Evolutionary conservation across 805 yeast genomes (phyloP), one percentile per base, ranked within the genome.

Genomic region (Saccharomycopsis oosterbeekiorum): DNA sequence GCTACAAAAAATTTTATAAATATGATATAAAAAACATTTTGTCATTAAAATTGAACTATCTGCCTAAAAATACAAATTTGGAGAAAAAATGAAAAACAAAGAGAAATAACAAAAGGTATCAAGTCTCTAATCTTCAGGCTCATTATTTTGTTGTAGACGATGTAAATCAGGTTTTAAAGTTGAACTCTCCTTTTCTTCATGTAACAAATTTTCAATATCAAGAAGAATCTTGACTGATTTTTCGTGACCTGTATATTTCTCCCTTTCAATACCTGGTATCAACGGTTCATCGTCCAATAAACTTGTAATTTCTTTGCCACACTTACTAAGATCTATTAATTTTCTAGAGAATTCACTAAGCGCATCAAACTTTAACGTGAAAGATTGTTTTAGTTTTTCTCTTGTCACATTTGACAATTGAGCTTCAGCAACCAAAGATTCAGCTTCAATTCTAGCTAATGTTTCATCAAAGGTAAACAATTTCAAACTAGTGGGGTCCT

Each of bases 211-310:
- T 81, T 93, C 99, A 68, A 96, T 94, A 75, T 93, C 98, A 74
- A 91, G 88, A 72, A 94, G 91, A 78, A 94, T 90, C 81, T 94
- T 98, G 82, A 91, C 92, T 65, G 97, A 88, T 63, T 97, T 97
- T 75, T 93, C 97, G 76, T 91, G 93, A 68, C 98, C 98, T 73
- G 94, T 98, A 77, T 94, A 93, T 64, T 97, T 93, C 57, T 97
- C 93, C 81, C 98, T 90, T 67, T 97, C 86, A 82, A 93, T 98
- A 80, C 99, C 99, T 66, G 99, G 99, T 68, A 97, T 93, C 67
- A 94, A 97, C 66, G 98, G 96, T 67, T 94, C 78, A 77, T 93
- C 98, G 75, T 93, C 98, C 74, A 93, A 83, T 72, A 93, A 84
- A 81, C 94, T 98, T 73, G 94, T 82, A 68, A 93, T 79, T 55